These are phyloP conservation scores for Globisporangium uncinulatum DNA, from an alignment of 352 stramenopile genomes.

Conservation along the genomic window DNA sequence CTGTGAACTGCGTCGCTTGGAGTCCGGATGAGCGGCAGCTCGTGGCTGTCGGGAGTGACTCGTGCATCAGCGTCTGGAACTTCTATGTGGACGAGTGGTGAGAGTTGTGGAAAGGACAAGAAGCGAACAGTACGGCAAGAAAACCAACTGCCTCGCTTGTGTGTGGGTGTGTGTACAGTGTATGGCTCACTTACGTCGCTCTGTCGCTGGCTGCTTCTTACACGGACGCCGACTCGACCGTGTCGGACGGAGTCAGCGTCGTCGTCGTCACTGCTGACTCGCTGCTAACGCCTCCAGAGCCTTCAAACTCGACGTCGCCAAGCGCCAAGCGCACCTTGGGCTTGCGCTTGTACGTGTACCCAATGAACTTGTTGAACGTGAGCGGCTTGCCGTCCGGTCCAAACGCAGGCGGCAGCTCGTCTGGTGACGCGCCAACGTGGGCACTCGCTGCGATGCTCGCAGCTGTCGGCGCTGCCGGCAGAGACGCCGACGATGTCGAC, in stretches of 20 bases:
- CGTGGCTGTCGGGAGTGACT: constrained; percentile 84
- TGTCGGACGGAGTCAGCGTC: neutral
- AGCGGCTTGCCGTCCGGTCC: constrained; percentile 74
- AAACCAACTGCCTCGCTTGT: neutral
- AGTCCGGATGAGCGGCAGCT: constrained; percentile 90
- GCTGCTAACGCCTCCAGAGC: neutral
- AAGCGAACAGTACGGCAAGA: constrained; percentile 1
- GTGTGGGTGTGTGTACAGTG: neutral
- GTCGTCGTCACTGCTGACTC: neutral
- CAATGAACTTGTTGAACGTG: constrained; percentile 90
- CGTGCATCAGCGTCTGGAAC: constrained; percentile 90
- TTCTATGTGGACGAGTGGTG: constrained; percentile 53
- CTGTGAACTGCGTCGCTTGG: constrained; percentile 76
- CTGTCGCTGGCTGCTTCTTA: neutral
- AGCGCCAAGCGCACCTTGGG: constrained; percentile 75
- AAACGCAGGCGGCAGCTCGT: constrained; percentile 34
- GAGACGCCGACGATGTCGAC: neutral
- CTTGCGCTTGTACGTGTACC: constrained; percentile 90
- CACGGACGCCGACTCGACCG: neutral
- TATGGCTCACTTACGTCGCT: neutral
- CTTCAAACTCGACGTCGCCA: constrained; percentile 67
- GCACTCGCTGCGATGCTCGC: constrained; percentile 12
- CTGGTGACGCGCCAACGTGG: constrained; percentile 1
- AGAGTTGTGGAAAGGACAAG: neutral
- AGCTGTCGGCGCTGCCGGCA: constrained; percentile 5